Base-by-base conservation (phyloP, 2,329 filamentous ascomycete species). In the Colletotrichum sp. region DNA sequence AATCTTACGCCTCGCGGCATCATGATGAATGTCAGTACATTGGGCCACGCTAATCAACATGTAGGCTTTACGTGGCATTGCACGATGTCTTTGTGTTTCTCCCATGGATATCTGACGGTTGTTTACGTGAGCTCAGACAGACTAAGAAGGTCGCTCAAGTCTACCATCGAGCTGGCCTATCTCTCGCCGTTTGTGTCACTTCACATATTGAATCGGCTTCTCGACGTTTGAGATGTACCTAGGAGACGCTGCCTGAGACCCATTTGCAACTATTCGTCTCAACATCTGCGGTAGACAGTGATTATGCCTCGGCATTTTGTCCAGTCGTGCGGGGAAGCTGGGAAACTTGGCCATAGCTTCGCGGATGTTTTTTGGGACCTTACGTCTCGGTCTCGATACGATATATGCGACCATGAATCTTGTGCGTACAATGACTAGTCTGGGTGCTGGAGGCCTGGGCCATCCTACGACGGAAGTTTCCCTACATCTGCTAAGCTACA, bases 241-340 rank as follows among this genome's bases (percentile, higher is more conserved):
- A 22, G 25, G 22, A 48, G 25, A n/a, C 36, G 16, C 16, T 28
- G 22, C 3, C 22, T 6, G 27, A 43, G 32, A 34, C n/a, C 4
- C 9, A n/a, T 39, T 43, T 9, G 52, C 10, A 15, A 25, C 5
- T 22, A 16, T 30, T 58, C 48, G 18, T 52, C 71, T 15, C 22
- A 74, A 22, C 12, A 13, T 66, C 43, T 34, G 34, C 8, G 27
- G 9, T 15, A 9, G 5, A 22, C 4, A 10, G 16, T 5, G 8
- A 18, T 66, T n/a, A 71, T 67, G 39, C 68, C 72, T 75, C 72
- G 68, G 72, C 25, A 62, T 25, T 22, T 30, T 10, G 10, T 22
- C 25, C 8, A 13, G 6, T 71, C 28, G 72, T 66, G 61, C 55
- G 68, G 72, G 68, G 72, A 72, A 75, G 52, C 66, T 60, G 27